Conservation (phyloP, 2,329 filamentous ascomycete species). For the Pezizomycotina sp. region DNA sequence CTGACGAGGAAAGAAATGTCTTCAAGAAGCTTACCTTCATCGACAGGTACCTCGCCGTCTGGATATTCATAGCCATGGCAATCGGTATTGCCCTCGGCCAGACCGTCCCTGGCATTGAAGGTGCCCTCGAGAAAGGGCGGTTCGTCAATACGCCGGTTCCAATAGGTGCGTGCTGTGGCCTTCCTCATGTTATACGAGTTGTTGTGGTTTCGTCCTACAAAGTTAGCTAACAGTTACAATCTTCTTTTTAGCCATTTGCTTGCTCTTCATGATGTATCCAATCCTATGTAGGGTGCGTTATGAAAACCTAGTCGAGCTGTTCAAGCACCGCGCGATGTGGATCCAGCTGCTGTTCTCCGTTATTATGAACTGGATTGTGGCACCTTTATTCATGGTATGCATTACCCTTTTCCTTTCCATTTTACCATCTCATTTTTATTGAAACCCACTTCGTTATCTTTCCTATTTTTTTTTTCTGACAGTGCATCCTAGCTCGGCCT, state of each 20-base stretch:
- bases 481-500: conserved; percentile 42
- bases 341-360: conserved; percentile 63
- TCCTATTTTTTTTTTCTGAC: too few relatives aligned
- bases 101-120: conserved; percentile 47
- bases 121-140: conserved; percentile 48
- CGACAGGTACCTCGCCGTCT: conserved; percentile 48
- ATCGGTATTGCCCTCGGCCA: conserved; percentile 62
- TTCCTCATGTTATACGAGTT: background rate
- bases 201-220: background rate
- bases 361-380: conserved; percentile 66
- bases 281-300: conserved; percentile 76
- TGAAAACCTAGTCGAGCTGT: conserved; percentile 53
- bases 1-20: conserved; percentile 29
- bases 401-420: too few relatives aligned
- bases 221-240: conserved; percentile 29
- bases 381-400: conserved; percentile 62
- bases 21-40: conserved; percentile 43
- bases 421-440: too few relatives aligned
- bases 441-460: too few relatives aligned
- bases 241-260: conserved; percentile 61
- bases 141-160: conserved; percentile 56
- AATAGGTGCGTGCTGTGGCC: conserved; percentile 36
- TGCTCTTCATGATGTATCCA: conserved; percentile 88
- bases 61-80: conserved; percentile 66
- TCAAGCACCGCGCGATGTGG: conserved; percentile 50